Evolutionary conservation across 805 yeast species (phyloP).

Genomic region (Peterozyma xylosa): DNA sequence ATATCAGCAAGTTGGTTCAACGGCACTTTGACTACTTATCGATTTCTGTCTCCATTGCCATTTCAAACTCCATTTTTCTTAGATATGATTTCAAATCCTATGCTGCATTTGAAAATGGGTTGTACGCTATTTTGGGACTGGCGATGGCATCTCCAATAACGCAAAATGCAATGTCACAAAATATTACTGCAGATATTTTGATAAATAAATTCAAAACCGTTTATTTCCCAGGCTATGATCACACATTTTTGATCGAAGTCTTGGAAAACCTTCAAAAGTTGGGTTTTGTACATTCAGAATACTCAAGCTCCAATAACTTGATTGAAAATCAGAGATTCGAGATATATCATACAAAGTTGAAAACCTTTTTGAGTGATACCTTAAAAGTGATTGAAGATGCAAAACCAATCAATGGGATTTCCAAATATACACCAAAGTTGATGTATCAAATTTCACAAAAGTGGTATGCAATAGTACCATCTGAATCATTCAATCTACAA

Average conservation of each 20-base stretch:
- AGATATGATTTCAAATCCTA: too few relatives aligned
- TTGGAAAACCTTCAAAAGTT: not conserved
- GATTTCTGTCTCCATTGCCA: too few relatives aligned
- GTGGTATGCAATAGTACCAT: slow-evolving; percentile 4
- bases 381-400: not conserved
- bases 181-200: not conserved
- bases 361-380: not conserved
- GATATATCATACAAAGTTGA: not conserved
- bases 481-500: not conserved
- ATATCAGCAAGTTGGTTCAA: too few relatives aligned
- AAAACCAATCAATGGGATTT: not conserved
- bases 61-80: too few relatives aligned
- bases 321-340: too few relatives aligned
- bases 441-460: slow-evolving; percentile 1
- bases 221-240: slow-evolving; percentile 2
- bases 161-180: too few relatives aligned
- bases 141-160: too few relatives aligned
- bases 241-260: not conserved
- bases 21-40: too few relatives aligned
- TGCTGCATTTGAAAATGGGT: too few relatives aligned
- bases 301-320: too few relatives aligned
- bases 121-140: too few relatives aligned
- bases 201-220: slow-evolving; percentile 3
- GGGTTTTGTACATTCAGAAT: not conserved
- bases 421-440: slow-evolving; percentile 1